Evolutionary conservation across 352 stramenopile species (phyloP).

Genomic region (Phytopythium chamaehyphon): DNA sequence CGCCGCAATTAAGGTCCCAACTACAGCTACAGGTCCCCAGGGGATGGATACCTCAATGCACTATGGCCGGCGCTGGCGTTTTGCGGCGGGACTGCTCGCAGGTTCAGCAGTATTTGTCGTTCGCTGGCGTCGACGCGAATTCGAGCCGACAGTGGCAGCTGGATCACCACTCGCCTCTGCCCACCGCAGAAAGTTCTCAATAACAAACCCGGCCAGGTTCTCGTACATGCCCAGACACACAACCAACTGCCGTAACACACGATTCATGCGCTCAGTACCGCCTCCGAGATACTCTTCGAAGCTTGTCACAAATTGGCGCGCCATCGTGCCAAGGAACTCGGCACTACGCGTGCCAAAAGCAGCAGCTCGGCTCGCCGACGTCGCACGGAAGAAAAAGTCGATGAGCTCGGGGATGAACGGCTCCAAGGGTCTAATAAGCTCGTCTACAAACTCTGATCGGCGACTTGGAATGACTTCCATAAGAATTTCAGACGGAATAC

Average conservation of each 20-base stretch:
- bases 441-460: constrained; percentile 25
- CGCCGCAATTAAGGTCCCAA: not conserved
- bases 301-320: constrained; percentile 39
- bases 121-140: constrained; percentile 15
- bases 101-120: constrained; percentile 1
- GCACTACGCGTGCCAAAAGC: constrained; percentile 41
- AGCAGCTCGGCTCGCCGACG: constrained; percentile 44
- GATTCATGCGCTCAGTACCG: constrained; percentile 24
- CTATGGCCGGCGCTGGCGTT: constrained; percentile 28
- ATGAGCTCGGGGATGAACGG: constrained; percentile 59
- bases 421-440: constrained; percentile 45
- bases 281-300: constrained; percentile 30
- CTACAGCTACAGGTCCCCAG: not conserved
- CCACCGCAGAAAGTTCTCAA: constrained; percentile 44
- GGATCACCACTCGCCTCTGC: constrained; percentile 2
- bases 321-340: constrained; percentile 51
- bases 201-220: constrained; percentile 34
- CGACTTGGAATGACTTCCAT: constrained; percentile 22
- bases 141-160: not conserved
- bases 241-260: constrained; percentile 31
- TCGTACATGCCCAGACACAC: constrained; percentile 36
- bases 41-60: not conserved
- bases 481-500: constrained; percentile 29
- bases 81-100: constrained; percentile 12
- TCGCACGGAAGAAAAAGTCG: constrained; percentile 53